These are phyloP conservation scores for Cladosporium sp. DNA, from an alignment of 2,329 filamentous ascomycete species.

Conservation along the genomic window DNA sequence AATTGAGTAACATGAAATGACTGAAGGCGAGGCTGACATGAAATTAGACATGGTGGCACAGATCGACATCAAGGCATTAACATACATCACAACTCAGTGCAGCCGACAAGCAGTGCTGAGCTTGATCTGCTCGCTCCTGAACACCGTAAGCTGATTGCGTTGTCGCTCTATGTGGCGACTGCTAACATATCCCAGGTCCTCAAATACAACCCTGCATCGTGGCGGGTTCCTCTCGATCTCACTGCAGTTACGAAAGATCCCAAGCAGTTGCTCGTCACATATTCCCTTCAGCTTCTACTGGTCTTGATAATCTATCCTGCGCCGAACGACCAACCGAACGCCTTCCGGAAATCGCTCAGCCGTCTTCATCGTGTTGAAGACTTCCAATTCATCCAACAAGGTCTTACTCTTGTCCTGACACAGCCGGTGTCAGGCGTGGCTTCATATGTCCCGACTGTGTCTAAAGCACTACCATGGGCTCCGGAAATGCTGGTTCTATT, in stretches of 20 bases:
- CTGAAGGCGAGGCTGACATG: slow-evolving; percentile 21
- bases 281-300: slow-evolving; percentile 87
- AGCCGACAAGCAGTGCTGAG: slow-evolving; percentile 93
- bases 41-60: slow-evolving; percentile 66
- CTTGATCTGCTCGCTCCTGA: slow-evolving; percentile 85
- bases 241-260: slow-evolving; percentile 82
- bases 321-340: slow-evolving; percentile 65
- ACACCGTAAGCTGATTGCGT: slow-evolving; percentile 63
- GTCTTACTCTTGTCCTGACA: slow-evolving; percentile 64
- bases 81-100: slow-evolving; percentile 81
- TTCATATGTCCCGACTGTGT: slow-evolving; percentile 83
- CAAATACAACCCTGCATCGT: slow-evolving; percentile 92
- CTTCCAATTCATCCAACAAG: slow-evolving; percentile 77
- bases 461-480: slow-evolving; percentile 78
- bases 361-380: slow-evolving; percentile 90
- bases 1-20: not conserved
- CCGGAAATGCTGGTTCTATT: slow-evolving; percentile 97
- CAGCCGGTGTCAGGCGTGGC: slow-evolving; percentile 87
- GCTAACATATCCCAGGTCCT: slow-evolving; percentile 60
- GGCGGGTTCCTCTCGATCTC: slow-evolving; percentile 85
- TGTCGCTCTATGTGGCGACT: too few species aligned
- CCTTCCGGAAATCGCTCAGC: slow-evolving; percentile 88
- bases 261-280: slow-evolving; percentile 86
- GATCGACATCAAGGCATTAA: slow-evolving; percentile 78
- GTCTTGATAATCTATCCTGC: slow-evolving; percentile 46